These are phyloP conservation scores for Eucalyptus victrix DNA, from an alignment of 345 rosid species.

Conservation along the genomic window DNA sequence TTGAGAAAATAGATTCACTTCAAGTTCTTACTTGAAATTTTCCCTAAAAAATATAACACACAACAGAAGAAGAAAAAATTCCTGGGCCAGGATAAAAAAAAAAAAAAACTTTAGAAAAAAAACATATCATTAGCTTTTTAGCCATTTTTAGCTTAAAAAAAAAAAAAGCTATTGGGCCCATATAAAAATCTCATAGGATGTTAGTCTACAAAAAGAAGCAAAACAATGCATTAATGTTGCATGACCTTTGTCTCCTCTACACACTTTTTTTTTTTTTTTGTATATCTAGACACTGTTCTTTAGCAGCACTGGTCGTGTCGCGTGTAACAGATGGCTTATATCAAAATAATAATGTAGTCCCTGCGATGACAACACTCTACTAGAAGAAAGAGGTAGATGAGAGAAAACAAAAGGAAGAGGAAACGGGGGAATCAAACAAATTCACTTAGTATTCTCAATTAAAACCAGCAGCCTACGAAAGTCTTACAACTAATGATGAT, in stretches of 20 bases:
- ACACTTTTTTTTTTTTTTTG: neutral
- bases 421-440: neutral
- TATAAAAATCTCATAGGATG: no score
- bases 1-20: no score
- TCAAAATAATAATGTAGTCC: neutral
- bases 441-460: neutral
- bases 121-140: no score
- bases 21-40: no score
- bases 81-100: no score
- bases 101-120: no score
- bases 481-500: neutral
- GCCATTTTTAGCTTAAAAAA: no score
- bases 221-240: neutral
- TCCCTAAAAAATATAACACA: no score
- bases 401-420: neutral
- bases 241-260: neutral
- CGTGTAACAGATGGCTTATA: neutral
- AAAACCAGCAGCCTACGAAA: neutral
- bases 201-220: no score
- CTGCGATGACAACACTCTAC: neutral
- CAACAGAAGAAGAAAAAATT: no score
- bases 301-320: neutral
- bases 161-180: no score
- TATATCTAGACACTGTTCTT: neutral
- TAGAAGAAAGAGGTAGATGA: neutral